Evolutionary conservation across 768 basidiomycete genomes (phyloP), one percentile per base, ranked within the genome.

Genomic region (Mycena galericulata): DNA sequence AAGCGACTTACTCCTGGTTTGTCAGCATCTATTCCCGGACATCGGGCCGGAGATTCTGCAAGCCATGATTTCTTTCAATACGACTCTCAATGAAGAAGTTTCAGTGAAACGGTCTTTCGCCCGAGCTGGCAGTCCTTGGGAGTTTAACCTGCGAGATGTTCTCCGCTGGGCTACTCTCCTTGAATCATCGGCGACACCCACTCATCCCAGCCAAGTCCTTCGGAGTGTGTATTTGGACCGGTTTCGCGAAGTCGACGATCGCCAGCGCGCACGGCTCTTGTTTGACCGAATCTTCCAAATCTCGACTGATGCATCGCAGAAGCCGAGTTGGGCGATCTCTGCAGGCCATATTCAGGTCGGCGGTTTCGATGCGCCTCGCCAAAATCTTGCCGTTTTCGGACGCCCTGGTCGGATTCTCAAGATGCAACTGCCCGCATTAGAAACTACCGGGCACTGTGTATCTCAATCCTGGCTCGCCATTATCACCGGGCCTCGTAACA

Each of bases 101-200:
- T 88, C 87, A 70, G 72, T 88, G 24, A 86, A 87, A 57, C 87
- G 88, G 22, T 70, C 84, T 3, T 95, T 98, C 76, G 96, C 88
- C 3, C 84, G 88, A 40, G 88, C 92, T 60, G 97, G 97, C 11
- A 85, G 88, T 62, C 98, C 97, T 6, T 99, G 97, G 97, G 97
- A 99, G 76, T 98, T 99, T 84, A 99, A 99, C 77, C 85, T 99
- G 32, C 93, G 97, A 17, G 97, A 99, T 79, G 85, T 98, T 63
- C 88, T 95, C 65, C 89, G 98, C 49, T 98, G 98, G 97, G 89
- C 92, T 36, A 84, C 84, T 0, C 86, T 92, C 41, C 75, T 90
- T 36, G 77, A 77, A 59, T 62, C 77, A 29, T 72, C 81, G 41
- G 54, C 65, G 49, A 68, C 75, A 43, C 65, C 73, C 49, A 71